Evolutionary conservation across 352 stramenopile genomes (phyloP).

Genomic region (Globisporangium recalcitrans): DNA sequence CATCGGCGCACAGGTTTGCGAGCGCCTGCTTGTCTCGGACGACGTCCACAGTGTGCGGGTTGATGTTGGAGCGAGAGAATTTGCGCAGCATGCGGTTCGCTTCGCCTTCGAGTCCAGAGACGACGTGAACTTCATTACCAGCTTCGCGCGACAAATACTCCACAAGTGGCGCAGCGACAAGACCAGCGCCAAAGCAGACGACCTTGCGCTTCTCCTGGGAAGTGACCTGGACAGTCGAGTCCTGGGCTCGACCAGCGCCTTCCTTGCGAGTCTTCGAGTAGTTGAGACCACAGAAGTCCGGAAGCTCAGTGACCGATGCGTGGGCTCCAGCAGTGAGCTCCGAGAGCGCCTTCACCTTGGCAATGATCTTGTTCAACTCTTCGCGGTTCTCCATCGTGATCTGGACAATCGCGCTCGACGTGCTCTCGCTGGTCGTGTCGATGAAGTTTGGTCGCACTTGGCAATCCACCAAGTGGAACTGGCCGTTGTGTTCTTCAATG

Average conservation of each 20-base stretch:
- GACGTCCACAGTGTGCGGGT: constrained; percentile 80
- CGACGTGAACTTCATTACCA: constrained; percentile 66
- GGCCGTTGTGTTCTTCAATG: constrained; percentile 85
- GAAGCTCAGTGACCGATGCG: constrained; percentile 77
- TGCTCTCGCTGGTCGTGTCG: constrained; percentile 30
- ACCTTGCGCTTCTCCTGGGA: constrained; percentile 74
- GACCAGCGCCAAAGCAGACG: constrained; percentile 82
- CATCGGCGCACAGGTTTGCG: constrained; percentile 56
- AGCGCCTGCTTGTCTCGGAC: constrained; percentile 52
- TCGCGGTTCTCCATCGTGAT: constrained; percentile 70
- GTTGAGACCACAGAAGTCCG: constrained; percentile 69
- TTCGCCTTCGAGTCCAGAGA: constrained; percentile 72
- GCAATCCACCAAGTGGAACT: constrained; percentile 90
- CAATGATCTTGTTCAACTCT: constrained; percentile 80
- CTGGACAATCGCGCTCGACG: constrained; percentile 76
- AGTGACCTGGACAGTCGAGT: constrained; percentile 30
- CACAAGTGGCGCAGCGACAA: constrained; percentile 80
- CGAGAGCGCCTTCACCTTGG: constrained; percentile 81
- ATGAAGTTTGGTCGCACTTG: constrained; percentile 82
- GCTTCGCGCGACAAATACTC: constrained; percentile 80
- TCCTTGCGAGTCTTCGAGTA: constrained; percentile 74
- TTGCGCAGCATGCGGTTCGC: constrained; percentile 63
- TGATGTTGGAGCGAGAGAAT: constrained; percentile 56
- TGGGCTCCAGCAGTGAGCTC: constrained; percentile 82
- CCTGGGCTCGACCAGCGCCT: constrained; percentile 25